Evolutionary conservation across 164 flowering plant species (phyloP).

Genomic region (Annona cherimola): DNA sequence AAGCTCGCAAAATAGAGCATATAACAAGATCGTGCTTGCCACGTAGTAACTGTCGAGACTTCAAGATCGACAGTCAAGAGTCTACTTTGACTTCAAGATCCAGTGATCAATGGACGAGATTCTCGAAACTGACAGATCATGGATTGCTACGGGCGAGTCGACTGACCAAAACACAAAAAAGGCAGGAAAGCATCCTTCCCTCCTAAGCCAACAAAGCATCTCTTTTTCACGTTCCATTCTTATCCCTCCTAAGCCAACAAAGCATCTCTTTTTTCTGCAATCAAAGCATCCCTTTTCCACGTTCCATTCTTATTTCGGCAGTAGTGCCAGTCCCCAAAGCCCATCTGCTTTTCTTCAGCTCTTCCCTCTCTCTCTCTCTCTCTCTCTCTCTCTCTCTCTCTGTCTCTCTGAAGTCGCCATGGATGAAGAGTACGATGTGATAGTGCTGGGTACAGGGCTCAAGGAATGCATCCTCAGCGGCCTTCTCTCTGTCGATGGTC

Average conservation of each 20-base stretch:
- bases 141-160: neutral
- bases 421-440: constrained; percentile 38
- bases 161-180: neutral
- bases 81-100: too few species aligned
- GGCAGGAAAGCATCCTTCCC: too few species aligned
- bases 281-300: neutral
- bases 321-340: too few species aligned
- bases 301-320: neutral
- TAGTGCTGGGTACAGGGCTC: constrained; percentile 33
- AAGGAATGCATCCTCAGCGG: constrained; percentile 39
- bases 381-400: neutral
- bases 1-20: too few species aligned
- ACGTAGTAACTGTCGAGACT: too few species aligned
- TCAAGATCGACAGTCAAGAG: too few species aligned
- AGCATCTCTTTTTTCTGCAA: constrained; percentile 2
- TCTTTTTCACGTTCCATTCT: neutral
- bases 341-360: neutral
- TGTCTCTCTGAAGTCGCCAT: constrained; percentile 11
- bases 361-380: neutral
- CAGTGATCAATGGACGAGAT: too few species aligned
- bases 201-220: too few species aligned
- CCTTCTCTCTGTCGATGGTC: constrained; percentile 33
- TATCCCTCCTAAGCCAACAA: constrained; percentile 9
- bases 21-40: too few species aligned
- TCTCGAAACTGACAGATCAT: neutral